Base-by-base conservation (phyloP, 2,329 filamentous ascomycete species). In the Pseudogymnoascus sp. region DNA sequence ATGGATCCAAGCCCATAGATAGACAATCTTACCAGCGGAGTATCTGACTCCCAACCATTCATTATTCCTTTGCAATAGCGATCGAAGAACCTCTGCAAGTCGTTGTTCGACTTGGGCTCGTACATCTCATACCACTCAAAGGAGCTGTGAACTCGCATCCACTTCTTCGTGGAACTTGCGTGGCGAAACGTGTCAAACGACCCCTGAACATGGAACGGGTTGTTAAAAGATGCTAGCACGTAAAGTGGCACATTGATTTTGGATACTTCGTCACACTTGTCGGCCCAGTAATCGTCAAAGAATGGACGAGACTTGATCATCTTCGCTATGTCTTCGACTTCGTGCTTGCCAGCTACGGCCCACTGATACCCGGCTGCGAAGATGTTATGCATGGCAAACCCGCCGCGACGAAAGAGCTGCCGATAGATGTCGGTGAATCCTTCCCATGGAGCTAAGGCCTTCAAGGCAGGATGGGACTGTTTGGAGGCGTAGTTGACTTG, bases 51-150 rank as follows among this genome's bases (percentile, higher is more conserved):
- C 77, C 76, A 81, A 14, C 67, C 75, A 60, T 81, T 81, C 0
- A 76, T 62, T 0, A 70, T 67, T 0, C 70, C 74, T 32, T 75
- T 77, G 14, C 80, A 69, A 61, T 76, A 81, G 2, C 65, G 67
- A 59, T 80, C 78, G 60, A 80, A 80, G 68, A 78, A 81, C 0
- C 64, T 61, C 6, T 69, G 62, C 0, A 80, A 69, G 59, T 79
- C 76, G 1, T 72, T 67, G 9, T 67, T 68, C 2, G 70, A 67
- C 22, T 74, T 66, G 0, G 66, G 65, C 7, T 67, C 69, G 62
- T 73, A 79, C 2, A 78, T 64, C 58, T 79, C 77, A 60, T 74
- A 74, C 77, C 76, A 79, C 61, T 79, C 78, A 62, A 79, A 76
- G 5, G 68, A 70, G 11, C 70, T 68, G 57, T 61, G 35, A 14